Conservation (phyloP, 768 basidiomycete genomes). For the Panaeolus papilionaceus region DNA sequence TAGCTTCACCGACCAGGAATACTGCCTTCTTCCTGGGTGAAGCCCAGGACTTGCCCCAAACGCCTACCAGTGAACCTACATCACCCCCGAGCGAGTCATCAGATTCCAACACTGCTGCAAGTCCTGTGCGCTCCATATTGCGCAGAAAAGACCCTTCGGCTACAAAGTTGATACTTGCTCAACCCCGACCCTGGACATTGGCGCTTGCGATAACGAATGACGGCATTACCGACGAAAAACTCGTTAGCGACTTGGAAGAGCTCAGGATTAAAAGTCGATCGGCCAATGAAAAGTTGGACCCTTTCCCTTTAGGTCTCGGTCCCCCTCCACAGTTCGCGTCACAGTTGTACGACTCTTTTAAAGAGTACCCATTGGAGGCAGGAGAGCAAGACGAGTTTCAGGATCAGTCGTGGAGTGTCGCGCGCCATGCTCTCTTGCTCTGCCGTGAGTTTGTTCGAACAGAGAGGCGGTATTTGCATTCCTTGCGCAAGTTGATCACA, state of each 20-base stretch:
- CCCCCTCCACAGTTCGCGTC: conserved; percentile 30
- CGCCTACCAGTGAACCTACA: not conserved
- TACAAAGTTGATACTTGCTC: conserved; percentile 9
- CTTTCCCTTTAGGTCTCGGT: conserved; percentile 23
- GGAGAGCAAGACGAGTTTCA: conserved; percentile 23
- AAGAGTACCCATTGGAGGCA: conserved; percentile 32
- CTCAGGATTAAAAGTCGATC: conserved; percentile 37
- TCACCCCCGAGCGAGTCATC: not conserved
- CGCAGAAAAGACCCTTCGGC: conserved; percentile 25
- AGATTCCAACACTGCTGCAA: not conserved
- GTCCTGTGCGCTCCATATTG: conserved; percentile 20
- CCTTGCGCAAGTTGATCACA: conserved; percentile 39
- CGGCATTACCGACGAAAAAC: conserved; percentile 54
- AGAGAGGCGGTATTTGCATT: conserved; percentile 47
- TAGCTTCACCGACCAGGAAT: conserved; percentile 19
- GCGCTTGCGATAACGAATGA: conserved; percentile 58
- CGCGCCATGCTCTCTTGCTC: conserved; percentile 43
- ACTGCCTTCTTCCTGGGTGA: not conserved
- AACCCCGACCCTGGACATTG: conserved; percentile 44
- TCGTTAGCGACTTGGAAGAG: conserved; percentile 53
- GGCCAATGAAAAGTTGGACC: conserved; percentile 19
- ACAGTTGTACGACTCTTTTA: conserved; percentile 33
- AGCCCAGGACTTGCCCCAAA: not conserved
- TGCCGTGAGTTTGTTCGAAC: conserved; percentile 50
- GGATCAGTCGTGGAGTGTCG: conserved; percentile 41